A percentile compares a stretch with the other conserved stretches of the same genome.
Conservation (phyloP, 768 basidiomycete genomes). For the Termitomyces sp. region DNA sequence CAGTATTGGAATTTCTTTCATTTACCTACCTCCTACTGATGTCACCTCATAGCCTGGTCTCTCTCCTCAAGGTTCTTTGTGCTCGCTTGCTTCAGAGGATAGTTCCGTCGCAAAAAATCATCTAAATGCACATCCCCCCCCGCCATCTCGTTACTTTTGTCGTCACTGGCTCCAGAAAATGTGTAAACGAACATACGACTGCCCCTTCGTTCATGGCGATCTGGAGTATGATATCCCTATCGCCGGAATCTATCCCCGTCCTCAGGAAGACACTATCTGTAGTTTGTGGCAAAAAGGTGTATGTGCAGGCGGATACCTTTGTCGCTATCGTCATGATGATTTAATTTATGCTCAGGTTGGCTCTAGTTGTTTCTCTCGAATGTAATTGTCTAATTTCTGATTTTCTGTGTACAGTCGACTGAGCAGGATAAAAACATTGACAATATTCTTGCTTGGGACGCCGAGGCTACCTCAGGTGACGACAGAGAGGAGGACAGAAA, state of each 20-base stretch:
- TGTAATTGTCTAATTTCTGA: neutral
- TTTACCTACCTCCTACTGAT: neutral
- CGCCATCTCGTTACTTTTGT: slow-evolving; percentile 5
- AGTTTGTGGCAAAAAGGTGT: neutral
- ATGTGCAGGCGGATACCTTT: slow-evolving; percentile 8
- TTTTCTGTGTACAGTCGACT: neutral
- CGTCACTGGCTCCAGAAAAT: slow-evolving; percentile 12
- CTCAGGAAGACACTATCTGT: neutral
- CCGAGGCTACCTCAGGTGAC: neutral
- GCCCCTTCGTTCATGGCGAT: slow-evolving; percentile 15
- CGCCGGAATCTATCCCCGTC: slow-evolving; percentile 4
- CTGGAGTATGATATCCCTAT: slow-evolving; percentile 13
- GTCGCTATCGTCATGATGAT: slow-evolving; percentile 3
- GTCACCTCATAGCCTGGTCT: neutral
- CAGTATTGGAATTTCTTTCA: neutral
- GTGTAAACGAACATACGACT: slow-evolving; percentile 19
- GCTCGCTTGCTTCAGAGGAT: slow-evolving; percentile 8
- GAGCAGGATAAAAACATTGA: neutral
- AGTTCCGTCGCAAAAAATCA: neutral
- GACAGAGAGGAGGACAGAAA: neutral
- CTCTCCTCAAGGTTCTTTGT: slow-evolving; percentile 4
- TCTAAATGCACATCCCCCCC: slow-evolving; percentile 4
- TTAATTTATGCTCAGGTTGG: slow-evolving; percentile 8
- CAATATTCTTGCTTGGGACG: neutral
- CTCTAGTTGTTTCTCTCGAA: neutral